Percentiles rank a stretch among this genome's conserved stretches.
phyloP scores from a whole-genome alignment of 257 asterid genomes.

The Nicotiana attenuata region DNA sequence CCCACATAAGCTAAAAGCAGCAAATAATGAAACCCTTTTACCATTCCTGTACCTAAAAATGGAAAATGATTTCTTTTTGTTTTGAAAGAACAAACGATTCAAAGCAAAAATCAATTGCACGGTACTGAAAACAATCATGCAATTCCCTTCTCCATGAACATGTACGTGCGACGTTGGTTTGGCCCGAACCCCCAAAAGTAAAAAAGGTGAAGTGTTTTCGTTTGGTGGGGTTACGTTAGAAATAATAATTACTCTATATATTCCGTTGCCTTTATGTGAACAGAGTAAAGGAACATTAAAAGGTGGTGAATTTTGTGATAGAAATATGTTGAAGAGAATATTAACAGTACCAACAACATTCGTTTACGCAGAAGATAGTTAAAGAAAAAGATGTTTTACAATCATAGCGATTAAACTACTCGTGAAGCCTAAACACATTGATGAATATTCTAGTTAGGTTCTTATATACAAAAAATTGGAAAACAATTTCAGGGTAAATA shows the following conservation, averaged over 20 bases:
- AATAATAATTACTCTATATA: neutral
- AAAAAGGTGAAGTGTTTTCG: neutral
- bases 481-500: neutral
- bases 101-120: slow-evolving; percentile 8
- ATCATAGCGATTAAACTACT: neutral
- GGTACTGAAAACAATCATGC: slow-evolving; percentile 2
- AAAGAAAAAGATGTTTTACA: neutral
- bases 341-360: neutral
- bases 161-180: neutral
- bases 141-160: neutral
- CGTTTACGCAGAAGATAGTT: neutral
- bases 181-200: neutral
- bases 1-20: neutral
- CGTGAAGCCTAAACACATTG: neutral
- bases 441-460: neutral
- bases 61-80: neutral
- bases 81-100: neutral
- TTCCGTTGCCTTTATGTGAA: slow-evolving; percentile 7
- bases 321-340: neutral
- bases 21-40: slow-evolving; percentile 2
- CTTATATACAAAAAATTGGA: no score
- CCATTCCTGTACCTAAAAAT: neutral
- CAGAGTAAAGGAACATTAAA: neutral
- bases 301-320: neutral
- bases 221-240: neutral